Evolutionary conservation across 2,329 filamentous ascomycete species (phyloP).

Genomic region (Blumeria graminis): DNA sequence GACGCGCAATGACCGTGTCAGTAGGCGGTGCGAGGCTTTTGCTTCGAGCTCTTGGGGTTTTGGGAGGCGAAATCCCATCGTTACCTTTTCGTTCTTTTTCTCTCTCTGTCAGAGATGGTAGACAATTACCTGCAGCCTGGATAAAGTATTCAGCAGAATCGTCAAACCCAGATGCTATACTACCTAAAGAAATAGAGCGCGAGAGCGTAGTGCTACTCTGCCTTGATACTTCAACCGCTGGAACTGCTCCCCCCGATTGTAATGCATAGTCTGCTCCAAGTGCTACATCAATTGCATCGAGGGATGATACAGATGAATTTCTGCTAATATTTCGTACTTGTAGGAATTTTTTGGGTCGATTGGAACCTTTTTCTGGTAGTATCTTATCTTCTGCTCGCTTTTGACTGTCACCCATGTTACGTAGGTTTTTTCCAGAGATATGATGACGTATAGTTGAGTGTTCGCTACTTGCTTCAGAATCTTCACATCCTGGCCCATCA

Average conservation of each 20-base stretch:
- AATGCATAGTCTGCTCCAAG: conserved; percentile 58
- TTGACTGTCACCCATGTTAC: conserved; percentile 15
- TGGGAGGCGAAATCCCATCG: conserved; percentile 25
- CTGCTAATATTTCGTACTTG: conserved; percentile 29
- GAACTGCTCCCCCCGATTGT: conserved; percentile 54
- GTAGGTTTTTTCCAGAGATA: not conserved
- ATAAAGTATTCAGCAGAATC: conserved; percentile 17
- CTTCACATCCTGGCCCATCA: not conserved
- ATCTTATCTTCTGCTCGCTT: conserved; percentile 22
- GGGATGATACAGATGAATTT: conserved; percentile 35
- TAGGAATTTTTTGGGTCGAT: conserved; percentile 30
- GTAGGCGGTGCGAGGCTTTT: conserved; percentile 40
- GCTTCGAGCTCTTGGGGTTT: conserved; percentile 45
- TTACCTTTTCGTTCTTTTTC: conserved; percentile 22
- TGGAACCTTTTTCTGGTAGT: conserved; percentile 15
- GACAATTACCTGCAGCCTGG: conserved; percentile 20
- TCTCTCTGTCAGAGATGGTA: conserved; percentile 37
- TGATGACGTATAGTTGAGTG: not conserved
- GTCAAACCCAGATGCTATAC: conserved; percentile 58
- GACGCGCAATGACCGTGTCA: conserved; percentile 70
- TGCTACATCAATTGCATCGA: conserved; percentile 45
- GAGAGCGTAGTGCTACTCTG: conserved; percentile 33
- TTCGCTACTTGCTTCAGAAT: not conserved
- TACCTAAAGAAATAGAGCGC: conserved; percentile 66
- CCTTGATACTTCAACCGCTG: conserved; percentile 26